Percentiles rank a stretch among this genome's conserved stretches.
These are phyloP conservation scores for Hypoxylon sp. DNA, from an alignment of 2,329 filamentous ascomycete species.

Conservation along the genomic window DNA sequence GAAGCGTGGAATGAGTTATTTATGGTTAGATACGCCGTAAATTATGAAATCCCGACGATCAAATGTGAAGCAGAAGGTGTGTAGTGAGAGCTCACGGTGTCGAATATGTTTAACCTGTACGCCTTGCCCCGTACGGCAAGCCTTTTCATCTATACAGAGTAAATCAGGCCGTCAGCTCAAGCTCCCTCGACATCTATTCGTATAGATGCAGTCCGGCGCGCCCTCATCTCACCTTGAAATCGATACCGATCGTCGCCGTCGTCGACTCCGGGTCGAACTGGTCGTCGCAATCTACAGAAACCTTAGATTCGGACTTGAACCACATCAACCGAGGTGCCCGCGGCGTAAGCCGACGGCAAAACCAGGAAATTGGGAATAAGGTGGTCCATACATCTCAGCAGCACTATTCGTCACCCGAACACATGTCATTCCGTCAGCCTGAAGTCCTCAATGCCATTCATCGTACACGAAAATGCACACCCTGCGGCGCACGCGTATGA, in stretches of 20 bases:
- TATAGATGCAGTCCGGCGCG: background rate
- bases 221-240: conserved; percentile 62
- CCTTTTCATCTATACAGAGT: conserved; percentile 61
- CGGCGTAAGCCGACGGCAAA: background rate
- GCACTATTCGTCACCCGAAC: conserved; percentile 54
- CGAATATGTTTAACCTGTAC: conserved; percentile 66
- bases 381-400: conserved; percentile 58
- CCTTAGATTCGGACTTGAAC: background rate
- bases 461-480: background rate
- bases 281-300: conserved; percentile 61
- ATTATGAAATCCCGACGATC: background rate
- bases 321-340: conserved; percentile 18
- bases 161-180: background rate
- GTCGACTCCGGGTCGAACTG: conserved; percentile 68
- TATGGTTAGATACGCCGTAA: conserved; percentile 6
- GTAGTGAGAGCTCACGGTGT: conserved; percentile 56
- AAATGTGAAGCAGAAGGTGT: background rate
- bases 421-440: conserved; percentile 30
- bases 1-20: background rate
- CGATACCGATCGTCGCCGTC: conserved; percentile 68
- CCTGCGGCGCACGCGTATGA: background rate
- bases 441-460: background rate
- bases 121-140: conserved; percentile 64
- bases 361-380: background rate
- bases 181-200: too few relatives aligned